Base-by-base conservation (phyloP, 2,329 filamentous ascomycete genomes). In the Sporothrix dimorphospora region DNA sequence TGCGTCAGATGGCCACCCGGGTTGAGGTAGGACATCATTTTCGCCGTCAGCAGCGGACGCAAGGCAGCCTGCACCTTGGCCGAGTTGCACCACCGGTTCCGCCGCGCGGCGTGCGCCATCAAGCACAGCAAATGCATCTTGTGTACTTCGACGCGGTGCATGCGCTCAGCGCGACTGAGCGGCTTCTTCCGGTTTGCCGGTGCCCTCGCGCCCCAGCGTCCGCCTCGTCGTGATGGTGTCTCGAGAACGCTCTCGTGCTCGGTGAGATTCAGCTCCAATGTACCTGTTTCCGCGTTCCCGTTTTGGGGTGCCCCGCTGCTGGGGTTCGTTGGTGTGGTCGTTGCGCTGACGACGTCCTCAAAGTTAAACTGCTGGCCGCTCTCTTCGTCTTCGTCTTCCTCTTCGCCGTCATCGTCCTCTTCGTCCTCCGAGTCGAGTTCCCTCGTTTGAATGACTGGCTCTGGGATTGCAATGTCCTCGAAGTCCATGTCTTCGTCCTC, bases 11-110 rank as follows among this genome's bases (percentile, higher is more conserved):
- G 40, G 8, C 87, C 82, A 16, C 89, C 85, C 0, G 94, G 93
- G 67, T 91, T 91, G 7, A 98, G 84, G 70, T 90, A 90, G 0
- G 84, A 84, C 38, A 91, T 80, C 40, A 88, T 89, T 77, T 92
- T 92, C 42, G 89, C 87, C 1, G 88, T 85, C 5, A 97, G 80
- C 49, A 94, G 84, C 53, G 86, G 82, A 70, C 87, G 89, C 53
- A 97, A 81, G n/a, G 81, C 82, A 53, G 84, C 86, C 78, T 97
- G 93, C 9, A 92, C 88, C 72, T 86, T 82, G 16, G 83, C 77
- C 78, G 95, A 91, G 77, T 97, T 97, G 81, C 94, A 98, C 94
- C 95, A 98, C 71, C 88, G 84, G 78, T 98, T 99, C 71, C 94
- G 89, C 72, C 89, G 85, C 75, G 92, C 87, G 19, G 91, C 87